These are phyloP conservation scores for Schizophyllum amplum DNA, from an alignment of 1,284 basidiomycete species.

Conservation along the genomic window DNA sequence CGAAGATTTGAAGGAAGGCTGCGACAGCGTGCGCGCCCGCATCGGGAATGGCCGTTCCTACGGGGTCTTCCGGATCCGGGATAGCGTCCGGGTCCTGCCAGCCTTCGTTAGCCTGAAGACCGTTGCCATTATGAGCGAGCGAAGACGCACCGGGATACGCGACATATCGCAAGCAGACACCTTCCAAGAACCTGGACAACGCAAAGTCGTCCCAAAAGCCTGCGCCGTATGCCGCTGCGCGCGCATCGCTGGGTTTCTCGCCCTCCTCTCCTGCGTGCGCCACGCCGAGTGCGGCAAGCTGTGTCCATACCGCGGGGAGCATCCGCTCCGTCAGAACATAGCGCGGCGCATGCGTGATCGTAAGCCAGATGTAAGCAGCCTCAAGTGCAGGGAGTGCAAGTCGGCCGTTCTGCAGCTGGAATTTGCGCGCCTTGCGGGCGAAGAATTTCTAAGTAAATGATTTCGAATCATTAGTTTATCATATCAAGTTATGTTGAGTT, in stretches of 20 bases:
- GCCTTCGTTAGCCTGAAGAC: slow-evolving; percentile 12
- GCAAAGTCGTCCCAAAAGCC: slow-evolving; percentile 88
- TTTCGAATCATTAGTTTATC: neutral
- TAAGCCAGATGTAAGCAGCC: slow-evolving; percentile 73
- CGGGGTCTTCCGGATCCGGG: slow-evolving; percentile 43
- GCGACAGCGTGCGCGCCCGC: slow-evolving; percentile 44
- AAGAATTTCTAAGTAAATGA: slow-evolving; percentile 90
- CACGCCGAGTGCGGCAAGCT: slow-evolving; percentile 29
- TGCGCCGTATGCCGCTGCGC: slow-evolving; percentile 28
- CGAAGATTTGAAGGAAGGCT: slow-evolving; percentile 67
- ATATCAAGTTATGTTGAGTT: slow-evolving; percentile 1
- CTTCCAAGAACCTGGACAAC: slow-evolving; percentile 77
- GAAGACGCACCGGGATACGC: slow-evolving; percentile 65
- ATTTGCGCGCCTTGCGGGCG: slow-evolving; percentile 86
- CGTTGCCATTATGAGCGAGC: slow-evolving; percentile 32
- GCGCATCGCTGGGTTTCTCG: slow-evolving; percentile 14
- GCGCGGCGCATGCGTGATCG: slow-evolving; percentile 58
- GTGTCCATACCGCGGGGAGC: slow-evolving; percentile 44
- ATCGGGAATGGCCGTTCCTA: slow-evolving; percentile 18
- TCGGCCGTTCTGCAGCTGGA: slow-evolving; percentile 58
- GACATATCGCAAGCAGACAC: slow-evolving; percentile 73
- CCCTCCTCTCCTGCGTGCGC: slow-evolving; percentile 14
- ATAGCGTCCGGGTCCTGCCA: slow-evolving; percentile 33
- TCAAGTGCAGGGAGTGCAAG: slow-evolving; percentile 81
- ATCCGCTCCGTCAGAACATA: slow-evolving; percentile 41